These are phyloP conservation scores for Cocos nucifera DNA, from an alignment of 176 grass and related monocot genomes.

Conservation along the genomic window DNA sequence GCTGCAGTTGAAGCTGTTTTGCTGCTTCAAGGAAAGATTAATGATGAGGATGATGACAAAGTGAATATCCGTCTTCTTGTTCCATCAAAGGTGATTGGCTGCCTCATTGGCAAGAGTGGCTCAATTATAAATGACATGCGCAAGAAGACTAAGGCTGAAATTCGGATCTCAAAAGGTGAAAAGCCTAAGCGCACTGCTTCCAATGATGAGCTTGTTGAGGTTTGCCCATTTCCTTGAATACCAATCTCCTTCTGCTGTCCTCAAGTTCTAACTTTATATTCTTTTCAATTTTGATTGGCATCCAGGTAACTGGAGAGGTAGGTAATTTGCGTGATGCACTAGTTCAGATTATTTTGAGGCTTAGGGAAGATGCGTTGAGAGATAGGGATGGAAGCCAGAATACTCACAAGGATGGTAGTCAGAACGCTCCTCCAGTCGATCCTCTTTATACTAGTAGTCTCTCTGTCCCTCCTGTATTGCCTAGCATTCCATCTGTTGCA, in stretches of 20 bases:
- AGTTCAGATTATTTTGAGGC: constrained; percentile 79
- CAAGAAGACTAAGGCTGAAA: constrained; percentile 68
- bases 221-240: constrained; percentile 23
- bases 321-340: constrained; percentile 79
- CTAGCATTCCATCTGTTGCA: constrained; percentile 32
- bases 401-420: constrained; percentile 55
- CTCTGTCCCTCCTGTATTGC: constrained; percentile 45
- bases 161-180: constrained; percentile 81
- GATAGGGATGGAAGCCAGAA: constrained; percentile 63
- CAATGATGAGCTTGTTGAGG: constrained; percentile 83
- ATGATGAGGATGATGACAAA: constrained; percentile 44
- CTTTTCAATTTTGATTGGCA: neutral
- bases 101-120: constrained; percentile 94
- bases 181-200: constrained; percentile 61
- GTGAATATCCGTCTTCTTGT: constrained; percentile 78
- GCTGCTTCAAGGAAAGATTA: constrained; percentile 88
- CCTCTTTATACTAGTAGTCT: constrained; percentile 42
- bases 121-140: constrained; percentile 92
- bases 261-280: neutral
- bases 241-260: neutral
- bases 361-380: constrained; percentile 86
- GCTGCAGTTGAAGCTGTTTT: constrained; percentile 92
- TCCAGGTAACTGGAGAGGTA: constrained; percentile 79
- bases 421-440: constrained; percentile 32
- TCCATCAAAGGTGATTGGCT: constrained; percentile 67